Conservation (phyloP, 768 basidiomycete species). For the Kwoniella pini region DNA sequence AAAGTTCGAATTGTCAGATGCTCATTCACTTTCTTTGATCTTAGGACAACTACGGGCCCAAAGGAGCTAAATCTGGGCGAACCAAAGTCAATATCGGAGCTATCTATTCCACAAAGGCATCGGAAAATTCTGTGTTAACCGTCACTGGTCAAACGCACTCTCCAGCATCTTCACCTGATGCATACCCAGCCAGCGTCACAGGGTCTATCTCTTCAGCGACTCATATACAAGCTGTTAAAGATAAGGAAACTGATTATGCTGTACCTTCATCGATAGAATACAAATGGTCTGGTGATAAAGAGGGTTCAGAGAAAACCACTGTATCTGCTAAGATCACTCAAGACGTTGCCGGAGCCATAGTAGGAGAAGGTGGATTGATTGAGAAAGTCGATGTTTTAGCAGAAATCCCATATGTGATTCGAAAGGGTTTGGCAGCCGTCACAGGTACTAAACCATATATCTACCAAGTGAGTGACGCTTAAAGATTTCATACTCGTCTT, state of each 20-base stretch:
- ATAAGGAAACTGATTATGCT: constrained; percentile 79
- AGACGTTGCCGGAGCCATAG: constrained; percentile 61
- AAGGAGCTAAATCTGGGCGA: constrained; percentile 76
- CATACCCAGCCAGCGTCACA: constrained; percentile 17
- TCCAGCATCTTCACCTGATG: constrained; percentile 9
- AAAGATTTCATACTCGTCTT: not conserved
- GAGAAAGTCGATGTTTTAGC: constrained; percentile 80
- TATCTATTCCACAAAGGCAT: constrained; percentile 28
- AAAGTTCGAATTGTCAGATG: not conserved
- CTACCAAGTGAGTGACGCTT: constrained; percentile 69
- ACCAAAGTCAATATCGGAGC: constrained; percentile 79
- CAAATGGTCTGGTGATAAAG: constrained; percentile 74
- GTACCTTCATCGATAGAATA: constrained; percentile 70
- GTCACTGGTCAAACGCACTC: constrained; percentile 46
- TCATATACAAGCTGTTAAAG: constrained; percentile 63
- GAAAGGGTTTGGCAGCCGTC: constrained; percentile 89
- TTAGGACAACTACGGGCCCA: constrained; percentile 69
- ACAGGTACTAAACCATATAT: constrained; percentile 91
- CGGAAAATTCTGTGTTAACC: constrained; percentile 27
- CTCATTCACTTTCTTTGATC: not conserved
- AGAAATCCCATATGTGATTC: constrained; percentile 89
- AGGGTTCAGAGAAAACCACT: constrained; percentile 22
- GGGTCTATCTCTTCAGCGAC: constrained; percentile 42
- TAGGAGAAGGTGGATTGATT: constrained; percentile 56
- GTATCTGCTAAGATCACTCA: constrained; percentile 59